Base-by-base conservation (phyloP, 2,329 filamentous ascomycete genomes). In the Pseudogymnoascus sp. region DNA sequence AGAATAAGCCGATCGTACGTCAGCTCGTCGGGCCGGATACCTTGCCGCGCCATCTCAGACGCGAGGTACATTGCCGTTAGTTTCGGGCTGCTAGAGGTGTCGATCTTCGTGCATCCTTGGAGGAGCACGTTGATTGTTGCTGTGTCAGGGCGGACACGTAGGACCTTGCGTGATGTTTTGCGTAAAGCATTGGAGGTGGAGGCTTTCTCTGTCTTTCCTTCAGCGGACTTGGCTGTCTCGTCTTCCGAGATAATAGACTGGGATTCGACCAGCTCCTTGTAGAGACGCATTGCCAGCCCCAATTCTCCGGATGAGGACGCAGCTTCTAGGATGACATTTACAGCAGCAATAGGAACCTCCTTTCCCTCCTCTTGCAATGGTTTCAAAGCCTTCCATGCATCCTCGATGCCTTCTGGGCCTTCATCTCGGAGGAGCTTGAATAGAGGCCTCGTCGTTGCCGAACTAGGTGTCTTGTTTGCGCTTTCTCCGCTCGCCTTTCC, bases 1-100 rank as follows among this genome's bases (percentile, higher is more conserved):
- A 84, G 70, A 14, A 88, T 79, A 9, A 88, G 73, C 4, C 80
- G 76, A 65, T 88, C 85, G 65, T 88, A 88, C 0, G 85, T 88
- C 16, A 79, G 65, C n/a, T 73, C 69, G 63, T 85, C 78, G 0
- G 86, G 84, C 14, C 75, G 67, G 28, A 87, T 72, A 6, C 75
- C 74, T 7, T 85, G 73, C 8, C 79, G 76, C 5, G 80, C 75
- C 80, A 89, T 86, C 67, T 89, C 86, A 14, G 79, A 76, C 8
- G 83, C 79, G 1, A 88, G 72, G 67, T 85, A 86, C 72, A 85
- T 83, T 47, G 84, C 84, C 5, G 81, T 73, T 37, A 81, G 76
- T 20, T 57, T 63, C 5, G 35, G 33, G 25, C 35, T 38, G 35
- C 5, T 9, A 5, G 18, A 25, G 20, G 20, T 25, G 67, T 28